These are phyloP conservation scores for Vickermania spadyakhi DNA, from an alignment of 208 protist genomes.

Conservation along the genomic window DNA sequence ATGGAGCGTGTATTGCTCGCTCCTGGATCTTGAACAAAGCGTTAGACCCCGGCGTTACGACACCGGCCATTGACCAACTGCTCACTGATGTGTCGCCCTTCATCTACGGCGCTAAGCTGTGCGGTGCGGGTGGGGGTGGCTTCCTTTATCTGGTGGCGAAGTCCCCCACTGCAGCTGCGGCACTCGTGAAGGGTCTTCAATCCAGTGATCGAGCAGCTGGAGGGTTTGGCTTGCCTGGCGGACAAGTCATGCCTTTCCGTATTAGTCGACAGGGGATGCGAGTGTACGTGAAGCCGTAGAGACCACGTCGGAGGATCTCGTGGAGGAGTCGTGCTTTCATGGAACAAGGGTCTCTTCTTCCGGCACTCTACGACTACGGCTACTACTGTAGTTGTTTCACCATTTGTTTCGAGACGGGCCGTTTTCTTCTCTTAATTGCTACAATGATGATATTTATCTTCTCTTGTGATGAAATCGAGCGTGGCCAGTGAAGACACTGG, in stretches of 20 bases:
- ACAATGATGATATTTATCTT: no score
- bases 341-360: background rate
- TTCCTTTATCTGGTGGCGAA: conserved; percentile 62
- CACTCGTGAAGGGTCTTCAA: background rate
- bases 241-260: background rate
- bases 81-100: conserved; percentile 25
- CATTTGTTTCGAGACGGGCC: no score
- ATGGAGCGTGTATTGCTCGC: background rate
- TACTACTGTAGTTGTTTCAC: no score
- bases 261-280: background rate
- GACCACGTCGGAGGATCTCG: background rate
- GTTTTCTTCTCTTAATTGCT: no score
- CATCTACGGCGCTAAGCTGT: conserved; percentile 32
- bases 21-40: background rate
- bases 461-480: no score
- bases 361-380: no score
- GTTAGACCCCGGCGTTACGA: background rate
- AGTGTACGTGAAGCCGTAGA: background rate
- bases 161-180: conserved; percentile 12
- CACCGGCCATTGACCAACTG: conserved; percentile 23
- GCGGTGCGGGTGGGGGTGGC: conserved; percentile 55
- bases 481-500: no score
- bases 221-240: no score
- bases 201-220: background rate
- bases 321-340: background rate